Evolutionary conservation across 257 asterid species (phyloP).

Genomic region (Ehretia macrophylla): DNA sequence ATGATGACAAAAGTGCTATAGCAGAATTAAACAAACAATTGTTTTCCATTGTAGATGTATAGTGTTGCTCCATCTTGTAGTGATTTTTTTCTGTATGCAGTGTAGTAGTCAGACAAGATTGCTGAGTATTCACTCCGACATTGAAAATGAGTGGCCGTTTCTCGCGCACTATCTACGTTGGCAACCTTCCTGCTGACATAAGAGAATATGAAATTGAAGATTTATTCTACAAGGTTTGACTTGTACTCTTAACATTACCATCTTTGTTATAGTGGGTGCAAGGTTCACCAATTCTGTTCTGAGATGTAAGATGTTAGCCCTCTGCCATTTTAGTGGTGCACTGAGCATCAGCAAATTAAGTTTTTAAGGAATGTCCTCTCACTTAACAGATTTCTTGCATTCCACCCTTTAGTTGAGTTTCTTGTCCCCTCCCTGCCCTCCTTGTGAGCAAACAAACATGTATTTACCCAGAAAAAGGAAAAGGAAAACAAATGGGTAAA

Average conservation of each 20-base stretch:
- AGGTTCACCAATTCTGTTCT: no score
- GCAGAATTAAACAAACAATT: constrained; percentile 7
- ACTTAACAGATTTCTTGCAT: no score
- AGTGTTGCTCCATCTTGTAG: constrained; percentile 17
- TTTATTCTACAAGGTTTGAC: constrained; percentile 78
- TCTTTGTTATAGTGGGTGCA: not conserved
- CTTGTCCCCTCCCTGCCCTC: no score
- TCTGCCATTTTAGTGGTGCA: no score
- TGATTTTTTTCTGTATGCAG: constrained; percentile 27
- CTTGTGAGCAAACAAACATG: no score
- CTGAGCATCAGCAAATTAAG: no score
- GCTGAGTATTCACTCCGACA: constrained; percentile 18
- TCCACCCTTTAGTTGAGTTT: no score
- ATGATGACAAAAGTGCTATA: constrained; percentile 22
- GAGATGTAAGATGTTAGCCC: no score
- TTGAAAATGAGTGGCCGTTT: constrained; percentile 91
- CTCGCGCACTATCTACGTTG: constrained; percentile 93
- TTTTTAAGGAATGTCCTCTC: no score
- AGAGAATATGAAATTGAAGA: constrained; percentile 92
- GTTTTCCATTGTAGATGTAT: not conserved
- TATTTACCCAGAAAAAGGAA: no score
- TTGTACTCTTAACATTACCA: not conserved
- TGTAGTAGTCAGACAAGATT: constrained; percentile 13
- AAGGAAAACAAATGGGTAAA: no score
- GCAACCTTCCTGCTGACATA: constrained; percentile 95